These are phyloP conservation scores for Somion occarium DNA, from an alignment of 1,284 basidiomycete genomes.

Conservation along the genomic window DNA sequence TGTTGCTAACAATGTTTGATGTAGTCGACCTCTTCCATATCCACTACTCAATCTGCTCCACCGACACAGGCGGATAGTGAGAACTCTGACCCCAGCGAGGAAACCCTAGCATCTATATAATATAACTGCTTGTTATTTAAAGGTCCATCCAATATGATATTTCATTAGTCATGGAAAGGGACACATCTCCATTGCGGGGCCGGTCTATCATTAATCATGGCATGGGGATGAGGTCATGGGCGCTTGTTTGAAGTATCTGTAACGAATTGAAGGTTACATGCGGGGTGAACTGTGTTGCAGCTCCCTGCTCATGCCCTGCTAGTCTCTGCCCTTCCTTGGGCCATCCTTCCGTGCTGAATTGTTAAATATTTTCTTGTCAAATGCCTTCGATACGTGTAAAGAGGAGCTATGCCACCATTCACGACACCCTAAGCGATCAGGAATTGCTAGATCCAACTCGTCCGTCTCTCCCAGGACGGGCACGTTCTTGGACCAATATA, in stretches of 20 bases:
- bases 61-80: not conserved
- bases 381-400: constrained; percentile 60
- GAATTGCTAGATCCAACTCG: constrained; percentile 2
- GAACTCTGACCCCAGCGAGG: not conserved
- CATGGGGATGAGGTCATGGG: constrained; percentile 1
- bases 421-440: constrained; percentile 20
- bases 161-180: too few species aligned
- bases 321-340: not conserved
- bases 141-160: too few species aligned
- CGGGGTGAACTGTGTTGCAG: not conserved
- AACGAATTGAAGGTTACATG: not conserved
- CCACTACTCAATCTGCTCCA: not conserved
- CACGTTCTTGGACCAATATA: constrained; percentile 18
- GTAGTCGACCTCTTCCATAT: constrained; percentile 8
- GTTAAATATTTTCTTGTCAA: not conserved
- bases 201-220: not conserved
- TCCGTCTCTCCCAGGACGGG: constrained; percentile 16
- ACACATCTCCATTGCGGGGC: too few species aligned
- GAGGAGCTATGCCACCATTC: constrained; percentile 39
- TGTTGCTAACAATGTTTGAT: constrained; percentile 3
- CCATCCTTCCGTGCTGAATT: not conserved
- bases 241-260: not conserved
- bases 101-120: not conserved
- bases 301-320: not conserved
- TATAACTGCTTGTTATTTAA: not conserved